Percentiles rank a stretch among this genome's conserved stretches.
Evolutionary conservation across 495 filamentous ascomycete genomes (phyloP).

Genomic region (Staphylotrichum tortipilum): DNA sequence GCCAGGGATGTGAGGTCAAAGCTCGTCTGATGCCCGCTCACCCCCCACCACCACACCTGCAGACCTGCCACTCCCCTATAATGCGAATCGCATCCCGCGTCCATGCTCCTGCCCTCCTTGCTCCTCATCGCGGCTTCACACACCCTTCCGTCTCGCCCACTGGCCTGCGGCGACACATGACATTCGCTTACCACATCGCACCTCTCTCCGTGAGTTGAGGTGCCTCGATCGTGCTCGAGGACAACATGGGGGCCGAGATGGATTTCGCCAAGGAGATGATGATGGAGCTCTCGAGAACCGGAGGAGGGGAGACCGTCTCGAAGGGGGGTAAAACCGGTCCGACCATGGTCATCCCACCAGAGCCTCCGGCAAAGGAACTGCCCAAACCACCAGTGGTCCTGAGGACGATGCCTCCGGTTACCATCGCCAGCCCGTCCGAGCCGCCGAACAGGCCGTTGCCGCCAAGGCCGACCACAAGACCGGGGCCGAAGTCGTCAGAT

Average conservation of each 20-base stretch:
- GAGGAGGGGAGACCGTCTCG: not conserved
- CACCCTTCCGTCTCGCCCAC: slow-evolving; percentile 19
- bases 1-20: not conserved
- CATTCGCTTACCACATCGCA: slow-evolving; percentile 8
- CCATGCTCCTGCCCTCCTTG: not conserved
- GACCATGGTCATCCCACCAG: slow-evolving; percentile 16
- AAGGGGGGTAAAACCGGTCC: not conserved
- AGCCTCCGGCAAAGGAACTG: slow-evolving; percentile 16
- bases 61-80: slow-evolving; percentile 1
- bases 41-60: not conserved
- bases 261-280: slow-evolving; percentile 19
- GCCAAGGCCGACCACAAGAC: slow-evolving; percentile 22
- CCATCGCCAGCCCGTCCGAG: slow-evolving; percentile 9
- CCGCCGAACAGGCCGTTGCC: slow-evolving; percentile 25
- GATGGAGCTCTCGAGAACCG: slow-evolving; percentile 2
- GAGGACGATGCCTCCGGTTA: not conserved
- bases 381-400: slow-evolving; percentile 7
- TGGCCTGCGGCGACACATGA: slow-evolving; percentile 26
- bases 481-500: slow-evolving; percentile 10
- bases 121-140: not conserved
- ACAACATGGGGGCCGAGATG: slow-evolving; percentile 13
- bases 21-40: slow-evolving; percentile 1
- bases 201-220: slow-evolving; percentile 12
- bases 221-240: slow-evolving; percentile 7
- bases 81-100: slow-evolving; percentile 1